Conservation (phyloP, 768 basidiomycete species). For the Agaricus sinodeliciosus region DNA sequence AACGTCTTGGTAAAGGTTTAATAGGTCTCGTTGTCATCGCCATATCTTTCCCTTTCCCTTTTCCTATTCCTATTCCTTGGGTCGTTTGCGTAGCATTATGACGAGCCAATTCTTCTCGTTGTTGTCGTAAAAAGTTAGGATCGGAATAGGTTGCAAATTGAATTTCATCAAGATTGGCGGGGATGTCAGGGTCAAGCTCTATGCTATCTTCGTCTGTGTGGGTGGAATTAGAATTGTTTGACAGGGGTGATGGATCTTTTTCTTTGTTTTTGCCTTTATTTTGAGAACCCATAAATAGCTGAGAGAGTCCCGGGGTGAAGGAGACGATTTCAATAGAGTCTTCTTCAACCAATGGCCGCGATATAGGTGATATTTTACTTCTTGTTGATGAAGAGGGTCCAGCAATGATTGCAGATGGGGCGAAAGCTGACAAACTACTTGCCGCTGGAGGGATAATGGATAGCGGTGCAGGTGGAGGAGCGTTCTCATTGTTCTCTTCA, state of each 20-base stretch:
- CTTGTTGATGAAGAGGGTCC: background rate
- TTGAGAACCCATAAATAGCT: background rate
- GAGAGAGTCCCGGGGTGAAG: background rate
- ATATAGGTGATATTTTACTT: background rate
- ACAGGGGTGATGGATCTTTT: background rate
- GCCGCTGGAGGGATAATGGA: background rate
- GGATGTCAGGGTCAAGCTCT: constrained; percentile 13
- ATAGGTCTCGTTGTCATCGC: background rate
- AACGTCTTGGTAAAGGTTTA: constrained; percentile 3
- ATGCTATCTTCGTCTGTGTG: background rate
- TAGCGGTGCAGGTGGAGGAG: background rate
- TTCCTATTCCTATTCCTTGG: background rate
- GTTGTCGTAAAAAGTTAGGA: background rate
- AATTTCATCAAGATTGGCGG: constrained; percentile 22
- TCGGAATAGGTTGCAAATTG: constrained; percentile 13
- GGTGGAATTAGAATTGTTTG: background rate
- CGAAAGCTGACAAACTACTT: too few relatives aligned
- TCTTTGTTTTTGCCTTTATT: background rate
- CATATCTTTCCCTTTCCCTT: background rate
- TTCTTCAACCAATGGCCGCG: background rate
- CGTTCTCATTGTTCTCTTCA: constrained; percentile 1
- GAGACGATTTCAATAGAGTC: constrained; percentile 13
- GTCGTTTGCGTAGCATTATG: background rate
- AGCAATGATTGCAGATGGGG: background rate
- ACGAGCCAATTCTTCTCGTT: background rate